Evolutionary conservation across 176 grass and related monocot species (phyloP).

Genomic region (Phragmites australis): DNA sequence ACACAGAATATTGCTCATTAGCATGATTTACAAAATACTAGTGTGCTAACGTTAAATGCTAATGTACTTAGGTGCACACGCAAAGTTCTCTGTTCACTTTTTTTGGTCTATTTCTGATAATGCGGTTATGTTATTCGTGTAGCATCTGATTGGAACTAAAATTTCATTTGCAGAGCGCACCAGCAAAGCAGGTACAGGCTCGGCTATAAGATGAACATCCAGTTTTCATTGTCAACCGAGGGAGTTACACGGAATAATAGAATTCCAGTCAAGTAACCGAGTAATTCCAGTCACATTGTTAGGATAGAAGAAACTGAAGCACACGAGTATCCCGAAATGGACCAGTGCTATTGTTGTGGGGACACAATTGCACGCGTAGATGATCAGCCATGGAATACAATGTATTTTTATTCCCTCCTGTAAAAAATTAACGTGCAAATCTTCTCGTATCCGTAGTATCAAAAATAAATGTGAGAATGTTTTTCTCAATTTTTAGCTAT

Average conservation of each 20-base stretch:
- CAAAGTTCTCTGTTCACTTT: not conserved
- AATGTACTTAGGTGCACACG: not conserved
- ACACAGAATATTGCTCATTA: not conserved
- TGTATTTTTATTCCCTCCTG: not conserved
- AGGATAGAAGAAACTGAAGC: not conserved
- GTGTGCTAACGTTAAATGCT: not conserved
- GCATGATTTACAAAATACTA: not conserved
- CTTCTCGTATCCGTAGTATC: too few relatives aligned
- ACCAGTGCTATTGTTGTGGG: not conserved
- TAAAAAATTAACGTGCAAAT: too few relatives aligned
- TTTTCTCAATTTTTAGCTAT: not conserved
- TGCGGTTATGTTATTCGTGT: not conserved
- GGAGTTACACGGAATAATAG: constrained; percentile 7
- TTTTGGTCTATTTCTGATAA: not conserved
- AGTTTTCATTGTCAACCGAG: constrained; percentile 4
- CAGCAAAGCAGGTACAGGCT: constrained; percentile 51
- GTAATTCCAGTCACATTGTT: constrained; percentile 10
- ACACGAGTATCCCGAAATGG: not conserved
- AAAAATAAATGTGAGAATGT: too few relatives aligned
- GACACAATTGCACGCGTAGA: not conserved
- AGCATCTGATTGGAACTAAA: constrained; percentile 19
- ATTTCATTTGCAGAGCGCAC: constrained; percentile 63
- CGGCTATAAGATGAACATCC: constrained; percentile 50
- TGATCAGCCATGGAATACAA: not conserved
- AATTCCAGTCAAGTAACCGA: not conserved